Evolutionary conservation across 257 asterid genomes (phyloP).

Genomic region (Scutellaria minor): DNA sequence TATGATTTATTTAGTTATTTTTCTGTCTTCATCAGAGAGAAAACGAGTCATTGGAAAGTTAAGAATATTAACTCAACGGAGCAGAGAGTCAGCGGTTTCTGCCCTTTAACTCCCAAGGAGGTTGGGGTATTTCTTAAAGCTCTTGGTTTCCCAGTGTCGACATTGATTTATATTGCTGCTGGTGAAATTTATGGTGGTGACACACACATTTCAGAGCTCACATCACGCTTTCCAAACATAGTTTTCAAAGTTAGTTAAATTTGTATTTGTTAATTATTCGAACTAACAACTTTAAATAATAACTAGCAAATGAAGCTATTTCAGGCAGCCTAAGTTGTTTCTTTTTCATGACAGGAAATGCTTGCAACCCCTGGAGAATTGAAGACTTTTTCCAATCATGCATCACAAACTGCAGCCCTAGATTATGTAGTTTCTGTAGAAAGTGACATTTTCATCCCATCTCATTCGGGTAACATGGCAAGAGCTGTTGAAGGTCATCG

Average conservation of each 20-base stretch:
- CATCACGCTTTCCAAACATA: conserved; percentile 77
- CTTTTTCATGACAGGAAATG: conserved; percentile 72
- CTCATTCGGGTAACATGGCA: conserved; percentile 98
- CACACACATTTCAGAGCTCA: conserved; percentile 78
- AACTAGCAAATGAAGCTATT: conserved; percentile 28
- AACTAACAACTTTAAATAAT: conserved; percentile 11
- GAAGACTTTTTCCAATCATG: conserved; percentile 64
- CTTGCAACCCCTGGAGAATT: conserved; percentile 76
- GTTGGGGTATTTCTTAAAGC: conserved; percentile 90
- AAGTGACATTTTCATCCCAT: conserved; percentile 86
- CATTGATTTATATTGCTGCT: conserved; percentile 88
- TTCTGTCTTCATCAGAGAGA: conserved; percentile 56
- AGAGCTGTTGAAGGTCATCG: conserved; percentile 96
- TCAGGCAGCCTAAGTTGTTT: conserved; percentile 30
- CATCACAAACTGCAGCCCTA: conserved; percentile 93
- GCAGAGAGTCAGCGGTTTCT: conserved; percentile 82
- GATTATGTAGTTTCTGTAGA: conserved; percentile 83
- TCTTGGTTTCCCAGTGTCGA: conserved; percentile 78
- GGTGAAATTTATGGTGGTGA: conserved; percentile 93
- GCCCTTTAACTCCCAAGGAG: conserved; percentile 97
- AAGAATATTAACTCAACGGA: conserved; percentile 83
- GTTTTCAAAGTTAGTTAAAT: conserved; percentile 69
- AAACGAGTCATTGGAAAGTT: conserved; percentile 89
- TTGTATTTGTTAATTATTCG: conserved; percentile 13
- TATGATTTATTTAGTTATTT: conserved; percentile 17